A percentile compares a stretch with the other conserved stretches of the same genome.
Conservation (phyloP, 208 protist genomes). For the Wallacemonas collosoma region DNA sequence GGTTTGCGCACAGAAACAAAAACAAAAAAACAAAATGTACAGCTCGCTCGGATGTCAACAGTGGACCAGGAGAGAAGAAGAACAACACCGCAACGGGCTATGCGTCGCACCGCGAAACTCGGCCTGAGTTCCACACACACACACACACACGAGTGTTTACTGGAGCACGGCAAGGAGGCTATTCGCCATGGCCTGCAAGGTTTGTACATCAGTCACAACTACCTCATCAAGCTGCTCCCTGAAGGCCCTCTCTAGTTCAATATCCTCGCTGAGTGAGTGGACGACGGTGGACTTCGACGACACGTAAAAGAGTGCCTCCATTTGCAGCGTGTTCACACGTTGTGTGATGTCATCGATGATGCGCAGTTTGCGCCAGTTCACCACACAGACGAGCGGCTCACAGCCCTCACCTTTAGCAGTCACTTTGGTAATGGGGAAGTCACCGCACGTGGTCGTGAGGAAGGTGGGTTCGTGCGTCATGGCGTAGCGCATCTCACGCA, state of each 20-base stretch:
- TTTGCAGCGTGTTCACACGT: slow-evolving; percentile 34
- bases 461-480: slow-evolving; percentile 38
- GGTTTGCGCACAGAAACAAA: no score
- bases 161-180: slow-evolving; percentile 28
- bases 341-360: slow-evolving; percentile 44
- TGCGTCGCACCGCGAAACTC: no score
- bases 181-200: slow-evolving; percentile 40
- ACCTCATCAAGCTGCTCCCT: slow-evolving; percentile 34
- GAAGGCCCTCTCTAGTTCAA: slow-evolving; percentile 34
- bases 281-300: slow-evolving; percentile 29
- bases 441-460: slow-evolving; percentile 27
- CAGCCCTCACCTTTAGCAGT: slow-evolving; percentile 5
- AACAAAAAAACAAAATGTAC: no score
- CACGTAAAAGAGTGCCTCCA: slow-evolving; percentile 36
- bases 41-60: no score
- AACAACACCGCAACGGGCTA: no score
- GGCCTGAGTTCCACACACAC: no score
- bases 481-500: slow-evolving; percentile 42
- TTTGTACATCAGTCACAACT: slow-evolving; percentile 30
- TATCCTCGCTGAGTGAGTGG: slow-evolving; percentile 25
- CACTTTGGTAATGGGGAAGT: slow-evolving; percentile 3
- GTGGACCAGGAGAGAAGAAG: no score
- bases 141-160: not conserved
- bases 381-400: slow-evolving; percentile 29
- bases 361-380: slow-evolving; percentile 65